These are phyloP conservation scores for Amylocystis lapponica DNA, from an alignment of 768 basidiomycete genomes.

Conservation along the genomic window DNA sequence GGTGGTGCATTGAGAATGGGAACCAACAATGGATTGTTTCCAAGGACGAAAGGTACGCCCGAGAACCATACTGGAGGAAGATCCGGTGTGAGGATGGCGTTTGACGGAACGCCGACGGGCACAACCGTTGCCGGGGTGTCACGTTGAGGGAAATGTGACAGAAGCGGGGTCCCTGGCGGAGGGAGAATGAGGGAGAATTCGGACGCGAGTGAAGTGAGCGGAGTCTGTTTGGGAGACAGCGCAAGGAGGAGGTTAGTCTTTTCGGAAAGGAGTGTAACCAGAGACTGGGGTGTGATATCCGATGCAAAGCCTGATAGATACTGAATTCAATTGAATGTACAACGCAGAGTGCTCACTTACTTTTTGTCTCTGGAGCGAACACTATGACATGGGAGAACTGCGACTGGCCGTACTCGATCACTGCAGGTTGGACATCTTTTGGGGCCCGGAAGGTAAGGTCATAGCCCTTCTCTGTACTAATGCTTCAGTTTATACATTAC, in stretches of 20 bases:
- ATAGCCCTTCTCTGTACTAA: constrained; percentile 74
- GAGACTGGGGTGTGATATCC: constrained; percentile 78
- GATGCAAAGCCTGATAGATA: constrained; percentile 30
- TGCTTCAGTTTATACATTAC: too few species aligned
- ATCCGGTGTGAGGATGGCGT: constrained; percentile 41
- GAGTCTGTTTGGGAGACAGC: constrained; percentile 69
- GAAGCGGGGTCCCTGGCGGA: constrained; percentile 73
- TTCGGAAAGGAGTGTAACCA: constrained; percentile 63
- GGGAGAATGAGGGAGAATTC: constrained; percentile 92
- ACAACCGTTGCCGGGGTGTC: constrained; percentile 58
- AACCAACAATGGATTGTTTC: constrained; percentile 71
- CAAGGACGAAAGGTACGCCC: constrained; percentile 59
- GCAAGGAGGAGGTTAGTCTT: constrained; percentile 82
- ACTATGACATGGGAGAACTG: constrained; percentile 83
- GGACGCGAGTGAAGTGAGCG: constrained; percentile 70
- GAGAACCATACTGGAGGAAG: constrained; percentile 70
- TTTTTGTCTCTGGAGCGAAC: constrained; percentile 80
- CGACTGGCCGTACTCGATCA: constrained; percentile 67
- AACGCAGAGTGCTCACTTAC: constrained; percentile 38
- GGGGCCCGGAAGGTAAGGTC: constrained; percentile 83
- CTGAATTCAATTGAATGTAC: neutral
- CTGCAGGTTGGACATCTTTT: constrained; percentile 60
- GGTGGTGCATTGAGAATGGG: constrained; percentile 76
- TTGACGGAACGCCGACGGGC: constrained; percentile 47
- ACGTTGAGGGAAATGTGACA: constrained; percentile 83